Evolutionary conservation across 2,329 filamentous ascomycete species (phyloP).

Genomic region (Massarina eburnea): DNA sequence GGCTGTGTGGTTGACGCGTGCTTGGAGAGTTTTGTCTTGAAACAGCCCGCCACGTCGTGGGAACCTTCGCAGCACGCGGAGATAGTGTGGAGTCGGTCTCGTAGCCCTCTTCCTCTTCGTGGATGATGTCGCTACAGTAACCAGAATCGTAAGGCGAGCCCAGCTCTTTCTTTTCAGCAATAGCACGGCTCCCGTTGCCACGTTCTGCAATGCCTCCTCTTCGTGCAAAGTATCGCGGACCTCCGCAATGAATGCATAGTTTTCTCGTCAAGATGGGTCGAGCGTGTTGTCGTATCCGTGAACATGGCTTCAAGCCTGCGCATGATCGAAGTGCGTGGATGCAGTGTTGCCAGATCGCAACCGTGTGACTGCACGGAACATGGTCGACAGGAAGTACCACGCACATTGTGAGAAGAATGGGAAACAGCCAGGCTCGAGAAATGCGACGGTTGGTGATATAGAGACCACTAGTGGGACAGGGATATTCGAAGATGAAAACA

Average conservation of each 20-base stretch:
- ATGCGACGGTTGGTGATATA: neutral
- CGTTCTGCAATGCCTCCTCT: slow-evolving; percentile 32
- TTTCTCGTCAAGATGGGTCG: slow-evolving; percentile 20
- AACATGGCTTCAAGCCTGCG: slow-evolving; percentile 15
- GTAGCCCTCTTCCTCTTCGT: slow-evolving; percentile 20
- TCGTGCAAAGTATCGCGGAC: slow-evolving; percentile 23
- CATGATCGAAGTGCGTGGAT: slow-evolving; percentile 15
- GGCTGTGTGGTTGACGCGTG: slow-evolving; percentile 13
- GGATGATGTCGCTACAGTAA: slow-evolving; percentile 20
- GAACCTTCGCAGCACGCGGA: slow-evolving; percentile 14
- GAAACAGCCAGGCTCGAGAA: neutral
- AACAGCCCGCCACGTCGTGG: slow-evolving; percentile 3
- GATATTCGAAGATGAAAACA: neutral
- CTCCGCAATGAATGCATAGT: slow-evolving; percentile 20
- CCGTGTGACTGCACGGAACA: slow-evolving; percentile 21
- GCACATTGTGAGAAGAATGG: slow-evolving; percentile 16
- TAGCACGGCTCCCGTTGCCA: slow-evolving; percentile 14
- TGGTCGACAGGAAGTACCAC: slow-evolving; percentile 26
- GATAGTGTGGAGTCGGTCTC: slow-evolving; percentile 16
- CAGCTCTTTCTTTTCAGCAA: slow-evolving; percentile 7
- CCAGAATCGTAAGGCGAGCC: slow-evolving; percentile 18
- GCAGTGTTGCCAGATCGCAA: slow-evolving; percentile 27
- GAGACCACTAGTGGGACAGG: neutral
- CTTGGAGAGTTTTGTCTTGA: slow-evolving; percentile 10
- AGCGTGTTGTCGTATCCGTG: slow-evolving; percentile 19